Conservation (phyloP, 305 asterid genomes). For the Fraxinus sp. region DNA sequence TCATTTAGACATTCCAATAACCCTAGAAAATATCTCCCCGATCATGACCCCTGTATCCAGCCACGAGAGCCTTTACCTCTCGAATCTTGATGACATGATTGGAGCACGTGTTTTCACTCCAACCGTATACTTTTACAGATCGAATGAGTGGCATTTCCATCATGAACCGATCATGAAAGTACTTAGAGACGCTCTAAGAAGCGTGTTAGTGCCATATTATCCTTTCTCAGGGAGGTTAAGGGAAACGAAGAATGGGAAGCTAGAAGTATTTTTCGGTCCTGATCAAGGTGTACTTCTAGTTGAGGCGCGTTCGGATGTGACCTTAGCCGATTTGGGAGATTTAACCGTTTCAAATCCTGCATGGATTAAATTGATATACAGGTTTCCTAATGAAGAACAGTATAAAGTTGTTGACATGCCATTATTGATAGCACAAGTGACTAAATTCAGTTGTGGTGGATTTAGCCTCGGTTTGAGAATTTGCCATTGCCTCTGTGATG, state of each 20-base stretch:
- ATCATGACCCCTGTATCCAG: constrained; percentile 40
- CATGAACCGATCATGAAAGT: constrained; percentile 29
- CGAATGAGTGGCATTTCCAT: constrained; percentile 7
- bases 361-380: constrained; percentile 60
- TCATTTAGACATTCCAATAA: constrained; percentile 56
- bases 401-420: constrained; percentile 79
- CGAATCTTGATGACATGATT: constrained; percentile 79
- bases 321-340: constrained; percentile 63
- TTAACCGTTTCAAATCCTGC: constrained; percentile 74
- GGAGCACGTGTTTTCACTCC: constrained; percentile 84
- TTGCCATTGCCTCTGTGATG: constrained; percentile 89
- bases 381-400: constrained; percentile 63
- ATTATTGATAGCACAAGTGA: constrained; percentile 73
- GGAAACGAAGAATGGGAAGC: constrained; percentile 59
- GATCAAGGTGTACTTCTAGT: constrained; percentile 73
- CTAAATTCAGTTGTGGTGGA: constrained; percentile 74
- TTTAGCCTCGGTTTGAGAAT: constrained; percentile 78
- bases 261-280: constrained; percentile 68
- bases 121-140: constrained; percentile 62
- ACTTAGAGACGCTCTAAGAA: constrained; percentile 57
- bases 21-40: constrained; percentile 42
- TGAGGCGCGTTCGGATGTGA: constrained; percentile 62
- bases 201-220: constrained; percentile 68
- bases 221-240: constrained; percentile 85
- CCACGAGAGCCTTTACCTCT: constrained; percentile 66